These are phyloP conservation scores for Euphrasia confusa DNA, from an alignment of 257 asterid species.

Conservation along the genomic window DNA sequence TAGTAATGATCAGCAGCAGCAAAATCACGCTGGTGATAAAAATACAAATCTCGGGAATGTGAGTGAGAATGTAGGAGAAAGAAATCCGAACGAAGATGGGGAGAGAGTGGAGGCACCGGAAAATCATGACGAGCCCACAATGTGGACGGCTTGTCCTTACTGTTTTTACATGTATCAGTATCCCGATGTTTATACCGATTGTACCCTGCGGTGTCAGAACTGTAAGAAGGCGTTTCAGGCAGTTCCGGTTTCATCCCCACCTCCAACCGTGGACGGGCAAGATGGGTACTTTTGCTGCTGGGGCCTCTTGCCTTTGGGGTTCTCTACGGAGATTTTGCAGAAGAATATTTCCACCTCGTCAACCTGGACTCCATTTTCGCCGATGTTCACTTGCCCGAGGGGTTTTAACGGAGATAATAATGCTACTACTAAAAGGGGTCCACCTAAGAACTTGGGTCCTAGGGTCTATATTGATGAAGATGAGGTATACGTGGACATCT, in stretches of 20 bases:
- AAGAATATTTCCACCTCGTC: constrained; percentile 42
- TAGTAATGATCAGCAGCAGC: constrained; percentile 16
- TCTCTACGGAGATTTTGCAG: constrained; percentile 50
- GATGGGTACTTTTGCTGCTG: constrained; percentile 78
- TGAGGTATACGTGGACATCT: constrained; percentile 49
- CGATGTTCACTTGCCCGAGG: constrained; percentile 57
- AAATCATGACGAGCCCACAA: constrained; percentile 29
- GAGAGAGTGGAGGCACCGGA: constrained; percentile 31
- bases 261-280: constrained; percentile 61
- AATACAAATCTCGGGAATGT: constrained; percentile 21
- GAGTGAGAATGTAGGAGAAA: constrained; percentile 28
- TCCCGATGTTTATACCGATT: constrained; percentile 55
- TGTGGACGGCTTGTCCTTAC: constrained; percentile 91
- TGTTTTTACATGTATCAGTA: constrained; percentile 86
- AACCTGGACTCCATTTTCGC: constrained; percentile 81
- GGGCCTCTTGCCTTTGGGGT: constrained; percentile 82
- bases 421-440: constrained; percentile 28
- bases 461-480: constrained; percentile 64
- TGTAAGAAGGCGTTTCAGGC: constrained; percentile 83
- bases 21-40: constrained; percentile 26
- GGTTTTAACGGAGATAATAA: constrained; percentile 13
- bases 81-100: constrained; percentile 18
- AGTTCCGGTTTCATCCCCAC: constrained; percentile 65
- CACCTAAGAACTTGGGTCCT: constrained; percentile 40
- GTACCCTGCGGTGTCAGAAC: constrained; percentile 69